Percentiles rank a stretch among this genome's conserved stretches.
Evolutionary conservation across 192 early-diverging fungal genomes (phyloP).

Genomic region (Backusella morwellensis): DNA sequence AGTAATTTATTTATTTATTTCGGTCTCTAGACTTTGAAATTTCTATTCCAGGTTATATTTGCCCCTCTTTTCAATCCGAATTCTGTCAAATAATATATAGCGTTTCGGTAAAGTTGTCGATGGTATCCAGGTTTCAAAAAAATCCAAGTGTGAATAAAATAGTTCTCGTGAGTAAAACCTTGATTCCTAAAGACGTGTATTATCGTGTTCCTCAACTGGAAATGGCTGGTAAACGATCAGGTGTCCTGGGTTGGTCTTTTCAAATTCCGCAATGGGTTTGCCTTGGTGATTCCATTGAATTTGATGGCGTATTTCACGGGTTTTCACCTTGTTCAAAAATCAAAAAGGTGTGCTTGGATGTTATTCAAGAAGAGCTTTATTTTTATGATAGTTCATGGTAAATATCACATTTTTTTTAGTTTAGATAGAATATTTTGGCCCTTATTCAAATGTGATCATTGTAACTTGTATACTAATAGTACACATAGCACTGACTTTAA

Average conservation of each 20-base stretch:
- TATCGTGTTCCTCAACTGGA: conserved; percentile 18
- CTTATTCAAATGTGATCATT: not conserved
- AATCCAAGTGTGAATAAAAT: conserved; percentile 4
- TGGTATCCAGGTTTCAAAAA: conserved; percentile 23
- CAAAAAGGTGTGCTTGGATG: conserved; percentile 24
- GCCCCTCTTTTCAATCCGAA: conserved; percentile 20
- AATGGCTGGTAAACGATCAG: conserved; percentile 26
- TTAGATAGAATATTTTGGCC: not conserved
- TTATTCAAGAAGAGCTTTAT: conserved; percentile 39
- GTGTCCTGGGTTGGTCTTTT: conserved; percentile 26
- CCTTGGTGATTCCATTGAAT: conserved; percentile 15
- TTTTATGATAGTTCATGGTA: conserved; percentile 14
- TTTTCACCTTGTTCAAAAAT: not conserved
- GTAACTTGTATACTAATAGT: not conserved
- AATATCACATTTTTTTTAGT: not conserved
- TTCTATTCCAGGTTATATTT: conserved; percentile 28
- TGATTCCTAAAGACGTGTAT: conserved; percentile 31
- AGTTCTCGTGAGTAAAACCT: conserved; percentile 19
- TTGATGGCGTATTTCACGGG: conserved; percentile 20
- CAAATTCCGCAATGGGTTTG: conserved; percentile 28
- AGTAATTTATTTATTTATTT: not conserved
- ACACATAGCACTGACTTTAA: conserved; percentile 5
- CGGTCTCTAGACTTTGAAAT: conserved; percentile 23
- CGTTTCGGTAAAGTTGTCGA: conserved; percentile 19
- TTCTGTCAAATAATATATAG: conserved; percentile 20